A percentile compares a stretch with the other conserved stretches of the same genome.
These are phyloP conservation scores for Pseudozyma hubeiensis DNA, from an alignment of 1,284 basidiomycete species.

Conservation along the genomic window DNA sequence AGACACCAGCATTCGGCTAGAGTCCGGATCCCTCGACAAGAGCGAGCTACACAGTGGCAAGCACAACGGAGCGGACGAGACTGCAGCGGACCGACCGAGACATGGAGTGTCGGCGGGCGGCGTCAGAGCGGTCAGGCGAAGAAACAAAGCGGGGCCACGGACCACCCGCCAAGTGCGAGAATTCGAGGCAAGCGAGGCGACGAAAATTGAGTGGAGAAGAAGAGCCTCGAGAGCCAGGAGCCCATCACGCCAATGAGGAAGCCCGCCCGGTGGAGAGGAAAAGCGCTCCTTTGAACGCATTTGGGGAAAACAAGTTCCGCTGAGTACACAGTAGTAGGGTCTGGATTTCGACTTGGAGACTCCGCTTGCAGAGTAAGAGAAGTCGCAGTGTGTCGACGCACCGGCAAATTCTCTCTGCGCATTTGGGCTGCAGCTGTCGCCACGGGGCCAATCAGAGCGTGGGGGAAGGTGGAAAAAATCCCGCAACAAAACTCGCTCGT, in stretches of 20 bases:
- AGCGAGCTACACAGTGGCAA: background rate
- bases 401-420: conserved; percentile 13
- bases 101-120: no score
- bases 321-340: background rate
- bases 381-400: background rate
- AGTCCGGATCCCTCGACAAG: no score
- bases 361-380: conserved; percentile 20
- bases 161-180: background rate
- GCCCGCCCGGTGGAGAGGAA: background rate
- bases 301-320: no score
- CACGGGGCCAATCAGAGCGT: background rate
- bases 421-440: background rate
- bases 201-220: background rate
- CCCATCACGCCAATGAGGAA: background rate
- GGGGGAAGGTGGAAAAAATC: background rate
- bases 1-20: background rate
- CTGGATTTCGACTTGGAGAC: conserved; percentile 29
- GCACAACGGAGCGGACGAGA: background rate
- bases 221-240: background rate
- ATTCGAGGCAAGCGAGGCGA: background rate
- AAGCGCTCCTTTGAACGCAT: background rate
- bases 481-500: background rate
- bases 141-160: background rate
- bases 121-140: no score
- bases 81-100: no score